Evolutionary conservation across 139 green algal genomes (phyloP), one percentile per base, ranked within the genome.

Genomic region (Pleodorina starrii): DNA sequence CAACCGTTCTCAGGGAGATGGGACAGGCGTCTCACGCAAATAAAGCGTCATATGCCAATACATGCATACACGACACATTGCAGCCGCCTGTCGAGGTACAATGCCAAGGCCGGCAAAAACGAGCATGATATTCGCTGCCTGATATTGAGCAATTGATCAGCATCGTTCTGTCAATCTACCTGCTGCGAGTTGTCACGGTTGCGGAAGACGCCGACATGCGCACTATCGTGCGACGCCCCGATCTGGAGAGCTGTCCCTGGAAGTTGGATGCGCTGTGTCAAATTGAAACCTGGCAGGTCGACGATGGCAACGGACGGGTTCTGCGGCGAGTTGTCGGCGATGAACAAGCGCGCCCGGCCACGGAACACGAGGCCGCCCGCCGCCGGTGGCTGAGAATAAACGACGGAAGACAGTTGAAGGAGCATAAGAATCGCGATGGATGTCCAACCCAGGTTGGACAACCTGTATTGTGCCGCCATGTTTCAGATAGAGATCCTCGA

Each of bases 131-230:
- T 60, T 25, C 50, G 17, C 14, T 17, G 50, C 50, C 14, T 17
- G 17, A 60, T 60, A 60, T 17, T 60, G 50, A 25, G 17, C 17
- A 25, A 60, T 60, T 60, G 50, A 14, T 60, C 14, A 14, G 50
- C 50, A 17, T 60, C 17, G 50, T n/a, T n/a, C n/a, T n/a, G n/a
- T n/a, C n/a, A n/a, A n/a, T n/a, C 17, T 79, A 79, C 76, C 32
- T 85, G 51, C 51, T 85, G 51, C 19, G 50, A 25, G 51, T 72
- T 85, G 36, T 85, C 78, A 12, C 78, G 78, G 25, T 73, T 73
- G 1, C 78, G 35, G 78, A 74, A 85, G 4, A 85, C 78, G 38
- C 78, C 78, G 25, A 85, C 19, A 59, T 74, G n/a, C 1, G 36
- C 35, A 21, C 73, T 51, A 10, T 85, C 51, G 6, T 27, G 36